phyloP scores from a whole-genome alignment of 331 rosid genomes.

The Dryas integrifolia region DNA sequence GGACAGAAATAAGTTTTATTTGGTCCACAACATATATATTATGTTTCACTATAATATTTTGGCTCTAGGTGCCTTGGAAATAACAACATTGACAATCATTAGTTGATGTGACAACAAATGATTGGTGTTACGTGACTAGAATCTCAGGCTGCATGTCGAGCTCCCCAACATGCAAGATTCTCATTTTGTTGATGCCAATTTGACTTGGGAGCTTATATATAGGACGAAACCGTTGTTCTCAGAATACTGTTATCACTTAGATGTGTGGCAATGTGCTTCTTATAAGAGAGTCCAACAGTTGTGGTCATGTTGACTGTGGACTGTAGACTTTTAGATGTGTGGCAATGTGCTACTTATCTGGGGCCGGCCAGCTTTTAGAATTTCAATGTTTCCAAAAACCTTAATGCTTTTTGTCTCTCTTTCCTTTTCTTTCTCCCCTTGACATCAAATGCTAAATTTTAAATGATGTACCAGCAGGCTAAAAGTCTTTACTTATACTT shows the following conservation, averaged over 20 bases:
- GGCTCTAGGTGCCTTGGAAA: not conserved
- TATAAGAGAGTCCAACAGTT: not conserved
- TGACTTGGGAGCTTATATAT: not conserved
- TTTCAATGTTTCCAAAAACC: not conserved
- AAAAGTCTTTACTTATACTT: not conserved
- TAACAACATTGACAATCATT: not conserved
- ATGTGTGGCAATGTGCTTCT: not conserved
- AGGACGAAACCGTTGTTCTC: not conserved
- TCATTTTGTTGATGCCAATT: not conserved
- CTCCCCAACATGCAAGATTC: not conserved
- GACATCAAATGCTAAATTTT: not conserved
- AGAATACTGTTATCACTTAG: not conserved
- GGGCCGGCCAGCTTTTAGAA: not conserved
- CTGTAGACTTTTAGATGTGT: not conserved
- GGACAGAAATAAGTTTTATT: not conserved
- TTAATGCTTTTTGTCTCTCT: not conserved
- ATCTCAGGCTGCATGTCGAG: not conserved
- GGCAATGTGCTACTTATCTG: not conserved
- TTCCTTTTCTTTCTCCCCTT: not conserved
- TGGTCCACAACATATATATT: not conserved
- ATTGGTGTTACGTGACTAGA: not conserved
- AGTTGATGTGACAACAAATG: not conserved
- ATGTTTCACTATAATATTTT: not conserved
- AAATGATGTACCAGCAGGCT: not conserved
- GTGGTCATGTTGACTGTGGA: not conserved